Conservation (phyloP, 2,329 filamentous ascomycete genomes). For the Penicillium italicum region DNA sequence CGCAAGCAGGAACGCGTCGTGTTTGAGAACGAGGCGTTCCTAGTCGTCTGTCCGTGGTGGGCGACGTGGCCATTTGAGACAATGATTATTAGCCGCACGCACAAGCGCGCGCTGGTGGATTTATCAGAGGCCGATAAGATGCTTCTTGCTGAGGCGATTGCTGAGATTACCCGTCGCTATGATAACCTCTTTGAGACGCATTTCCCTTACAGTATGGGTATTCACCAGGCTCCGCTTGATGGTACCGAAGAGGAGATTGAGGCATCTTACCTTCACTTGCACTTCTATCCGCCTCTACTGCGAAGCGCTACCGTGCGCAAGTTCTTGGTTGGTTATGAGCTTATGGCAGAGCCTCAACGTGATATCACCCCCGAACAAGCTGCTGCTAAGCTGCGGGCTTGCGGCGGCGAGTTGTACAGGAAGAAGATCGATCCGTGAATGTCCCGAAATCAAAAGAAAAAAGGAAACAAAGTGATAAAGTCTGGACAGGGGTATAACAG, state of each 20-base stretch:
- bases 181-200: slow-evolving; percentile 96
- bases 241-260: slow-evolving; percentile 80
- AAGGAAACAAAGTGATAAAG: neutral
- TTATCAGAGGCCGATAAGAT: slow-evolving; percentile 66
- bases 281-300: slow-evolving; percentile 93
- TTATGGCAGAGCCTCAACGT: slow-evolving; percentile 95
- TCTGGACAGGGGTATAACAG: neutral
- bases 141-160: slow-evolving; percentile 75
- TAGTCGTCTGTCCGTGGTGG: slow-evolving; percentile 96
- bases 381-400: slow-evolving; percentile 68
- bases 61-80: slow-evolving; percentile 96
- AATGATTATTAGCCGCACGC: slow-evolving; percentile 78
- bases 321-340: slow-evolving; percentile 89
- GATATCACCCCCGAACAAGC: slow-evolving; percentile 98
- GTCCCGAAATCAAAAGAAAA: neutral
- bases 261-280: slow-evolving; percentile 87
- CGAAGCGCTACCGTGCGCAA: slow-evolving; percentile 92
- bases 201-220: slow-evolving; percentile 95
- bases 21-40: slow-evolving; percentile 79
- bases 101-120: slow-evolving; percentile 81
- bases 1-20: slow-evolving; percentile 81
- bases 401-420: slow-evolving; percentile 80
- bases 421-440: slow-evolving; percentile 50
- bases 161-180: slow-evolving; percentile 85
- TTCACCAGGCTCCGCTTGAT: slow-evolving; percentile 89